Evolutionary conservation across 257 asterid genomes (phyloP).

Genomic region (Solanum piurae): DNA sequence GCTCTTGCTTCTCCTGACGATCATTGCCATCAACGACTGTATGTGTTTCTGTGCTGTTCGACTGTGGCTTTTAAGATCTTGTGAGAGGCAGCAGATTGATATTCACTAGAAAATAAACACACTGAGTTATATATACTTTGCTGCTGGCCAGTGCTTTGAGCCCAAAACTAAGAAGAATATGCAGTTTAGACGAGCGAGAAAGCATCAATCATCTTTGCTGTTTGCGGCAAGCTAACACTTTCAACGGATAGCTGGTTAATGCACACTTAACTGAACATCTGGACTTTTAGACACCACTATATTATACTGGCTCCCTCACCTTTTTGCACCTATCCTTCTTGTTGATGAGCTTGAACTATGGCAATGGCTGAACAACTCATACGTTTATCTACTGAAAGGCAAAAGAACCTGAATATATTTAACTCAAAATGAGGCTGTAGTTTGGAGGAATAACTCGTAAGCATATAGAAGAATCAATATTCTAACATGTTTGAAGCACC

Average conservation of each 20-base stretch:
- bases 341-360: not conserved
- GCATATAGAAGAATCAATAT: not conserved
- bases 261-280: not conserved
- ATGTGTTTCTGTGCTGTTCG: not conserved
- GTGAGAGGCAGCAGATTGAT: not conserved
- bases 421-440: not conserved
- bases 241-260: not conserved
- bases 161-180: not conserved
- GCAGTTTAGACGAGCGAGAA: not conserved
- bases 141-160: not conserved
- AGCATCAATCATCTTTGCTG: not conserved
- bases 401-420: not conserved
- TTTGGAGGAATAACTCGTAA: not conserved
- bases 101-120: not conserved
- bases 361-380: not conserved
- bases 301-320: not conserved
- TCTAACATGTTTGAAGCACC: not conserved
- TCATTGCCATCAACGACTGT: not conserved
- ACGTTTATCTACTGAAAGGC: not conserved
- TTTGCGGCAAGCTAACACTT: not conserved
- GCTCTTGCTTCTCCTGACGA: not conserved
- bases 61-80: not conserved
- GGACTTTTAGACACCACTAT: not conserved
- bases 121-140: not conserved
- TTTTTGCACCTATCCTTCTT: not conserved